Evolutionary conservation across 176 grass and related monocot genomes (phyloP).

Genomic region (Chrysopogon serrulatus): DNA sequence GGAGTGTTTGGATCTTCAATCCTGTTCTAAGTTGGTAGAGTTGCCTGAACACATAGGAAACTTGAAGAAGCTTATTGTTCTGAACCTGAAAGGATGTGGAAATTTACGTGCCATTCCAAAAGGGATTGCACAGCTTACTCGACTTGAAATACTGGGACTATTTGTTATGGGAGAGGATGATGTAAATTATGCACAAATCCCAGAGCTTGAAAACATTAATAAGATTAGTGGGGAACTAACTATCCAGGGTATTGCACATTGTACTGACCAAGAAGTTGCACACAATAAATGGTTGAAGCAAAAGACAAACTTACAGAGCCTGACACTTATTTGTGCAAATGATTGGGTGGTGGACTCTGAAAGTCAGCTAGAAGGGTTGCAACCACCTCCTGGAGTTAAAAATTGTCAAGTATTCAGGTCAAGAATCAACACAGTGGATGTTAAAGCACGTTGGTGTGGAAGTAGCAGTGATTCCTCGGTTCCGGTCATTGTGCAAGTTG

Average conservation of each 20-base stretch:
- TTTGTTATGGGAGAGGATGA: neutral
- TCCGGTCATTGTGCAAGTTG: neutral
- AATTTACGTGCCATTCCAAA: neutral
- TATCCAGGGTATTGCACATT: neutral
- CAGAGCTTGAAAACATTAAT: neutral
- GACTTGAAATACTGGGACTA: neutral
- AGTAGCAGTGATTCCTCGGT: too few species aligned
- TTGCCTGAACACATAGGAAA: neutral
- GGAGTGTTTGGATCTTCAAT: too few species aligned
- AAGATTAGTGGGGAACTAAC: neutral
- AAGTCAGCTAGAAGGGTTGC: neutral
- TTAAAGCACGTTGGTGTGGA: too few species aligned
- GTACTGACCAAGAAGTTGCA: neutral
- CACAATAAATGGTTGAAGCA: neutral
- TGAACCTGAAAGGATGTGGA: neutral
- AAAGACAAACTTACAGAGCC: neutral
- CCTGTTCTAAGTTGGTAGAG: neutral
- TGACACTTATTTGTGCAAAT: neutral
- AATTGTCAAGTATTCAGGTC: neutral
- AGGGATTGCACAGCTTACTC: neutral
- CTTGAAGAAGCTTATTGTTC: neutral
- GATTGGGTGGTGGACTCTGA: neutral
- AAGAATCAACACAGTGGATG: neutral
- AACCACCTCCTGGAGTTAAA: neutral
- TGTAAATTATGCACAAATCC: neutral